Conservation (phyloP, 768 basidiomycete genomes). For the Mrakia frigida region DNA sequence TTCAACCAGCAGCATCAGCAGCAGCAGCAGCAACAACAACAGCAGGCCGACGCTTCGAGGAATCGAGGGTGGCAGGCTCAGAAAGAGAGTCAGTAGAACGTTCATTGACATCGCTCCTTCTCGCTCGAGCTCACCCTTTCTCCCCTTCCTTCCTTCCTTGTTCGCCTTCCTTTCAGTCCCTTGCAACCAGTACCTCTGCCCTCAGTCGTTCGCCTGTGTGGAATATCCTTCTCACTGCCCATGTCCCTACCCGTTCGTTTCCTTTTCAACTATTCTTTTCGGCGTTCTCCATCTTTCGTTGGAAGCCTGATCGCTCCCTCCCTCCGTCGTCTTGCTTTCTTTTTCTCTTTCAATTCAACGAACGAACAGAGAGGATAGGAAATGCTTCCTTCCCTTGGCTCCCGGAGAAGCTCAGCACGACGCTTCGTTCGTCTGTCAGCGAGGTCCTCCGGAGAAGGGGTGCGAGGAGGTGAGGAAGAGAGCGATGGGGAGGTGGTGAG, state of each 20-base stretch:
- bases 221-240: conserved; percentile 14
- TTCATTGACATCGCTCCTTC: too few species aligned
- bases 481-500: conserved; percentile 17
- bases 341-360: neutral
- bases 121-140: neutral
- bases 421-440: conserved; percentile 17
- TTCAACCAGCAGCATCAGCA: conserved; percentile 22
- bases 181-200: conserved; percentile 19
- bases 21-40: conserved; percentile 21
- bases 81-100: neutral
- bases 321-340: neutral
- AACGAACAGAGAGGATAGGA: conserved; percentile 6
- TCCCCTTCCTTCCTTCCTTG: neutral
- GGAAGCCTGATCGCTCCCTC: neutral
- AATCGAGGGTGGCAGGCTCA: conserved; percentile 8
- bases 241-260: conserved; percentile 23
- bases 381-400: conserved; percentile 18
- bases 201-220: conserved; percentile 3
- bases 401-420: neutral
- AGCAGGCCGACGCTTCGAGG: neutral
- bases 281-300: neutral
- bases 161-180: neutral
- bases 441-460: conserved; percentile 12
- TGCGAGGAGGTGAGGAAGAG: conserved; percentile 6
- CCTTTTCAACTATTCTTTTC: neutral